Evolutionary conservation across 2,329 filamentous ascomycete species (phyloP), one percentile per base, ranked within the genome.

Genomic region (Stemphylium vesicarium): DNA sequence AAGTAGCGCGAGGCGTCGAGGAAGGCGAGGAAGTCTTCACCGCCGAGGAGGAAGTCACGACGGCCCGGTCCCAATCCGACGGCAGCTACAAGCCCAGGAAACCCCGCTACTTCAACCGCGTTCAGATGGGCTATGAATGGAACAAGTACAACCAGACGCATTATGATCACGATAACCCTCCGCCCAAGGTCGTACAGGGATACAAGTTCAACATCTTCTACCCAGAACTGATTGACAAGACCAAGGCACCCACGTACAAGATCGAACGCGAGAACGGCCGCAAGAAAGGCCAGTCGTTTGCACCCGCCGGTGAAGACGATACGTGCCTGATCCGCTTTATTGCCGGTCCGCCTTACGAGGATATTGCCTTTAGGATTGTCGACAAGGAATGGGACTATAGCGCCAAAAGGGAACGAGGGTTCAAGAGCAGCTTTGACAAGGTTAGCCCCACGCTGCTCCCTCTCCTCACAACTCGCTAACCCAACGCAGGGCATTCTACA

Each of bases 201-300:
- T 99, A 99, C 82, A 97, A 96, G 75, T 99, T 99, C 83, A 98
- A 99, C 79, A 94, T 99, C 46, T 99, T 99, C 78, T 99, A 99
- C 72, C 95, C 95, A 0, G 95, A 99, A 66, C 85, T 99, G 29
- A 92, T 98, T 69, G 93, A 98, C 80, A 96, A 94, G 78, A 86
- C 88, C 29, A 96, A 93, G 77, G 93, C 95, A 1, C 95, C 95
- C 9, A 98, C 93, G 0, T 99, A 96, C 79, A 91, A 91, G 73
- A 98, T 99, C 63, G 91, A 97, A 70, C 88, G 95, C 36, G 95
- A 98, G 77, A 88, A 95, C 70, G 95, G 95, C 13, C 84, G 95
- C 54, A 89, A 90, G 73, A 86, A 91, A 55, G 95, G 95, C 20
- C 91, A 99, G 77, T 96, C 92, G 10, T 93, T 95, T 76, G 93